A percentile compares a stretch with the other conserved stretches of the same genome.
These are phyloP conservation scores for Trichoderma erinaceum DNA, from an alignment of 495 filamentous ascomycete genomes.

Conservation along the genomic window DNA sequence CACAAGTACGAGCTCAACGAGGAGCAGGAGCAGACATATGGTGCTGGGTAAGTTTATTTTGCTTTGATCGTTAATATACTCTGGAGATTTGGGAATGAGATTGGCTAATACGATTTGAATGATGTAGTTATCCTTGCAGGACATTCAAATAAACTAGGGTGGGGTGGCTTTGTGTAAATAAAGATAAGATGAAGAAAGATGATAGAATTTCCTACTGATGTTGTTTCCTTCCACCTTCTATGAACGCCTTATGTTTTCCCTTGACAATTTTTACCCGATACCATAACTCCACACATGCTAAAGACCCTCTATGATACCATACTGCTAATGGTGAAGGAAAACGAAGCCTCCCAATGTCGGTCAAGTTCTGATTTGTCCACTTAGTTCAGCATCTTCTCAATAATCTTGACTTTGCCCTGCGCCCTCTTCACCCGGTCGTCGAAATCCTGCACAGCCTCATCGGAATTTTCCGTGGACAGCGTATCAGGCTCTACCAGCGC, in stretches of 20 bases:
- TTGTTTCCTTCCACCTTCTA: not conserved
- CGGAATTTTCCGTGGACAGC: constrained; percentile 68
- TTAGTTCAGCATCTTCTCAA: constrained; percentile 58
- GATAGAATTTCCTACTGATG: not conserved
- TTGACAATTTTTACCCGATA: not conserved
- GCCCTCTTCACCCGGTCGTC: constrained; percentile 79
- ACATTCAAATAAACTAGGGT: constrained; percentile 36
- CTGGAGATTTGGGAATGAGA: not conserved
- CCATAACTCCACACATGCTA: constrained; percentile 7
- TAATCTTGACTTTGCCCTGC: constrained; percentile 70
- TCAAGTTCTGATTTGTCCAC: not conserved
- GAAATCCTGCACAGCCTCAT: constrained; percentile 77
- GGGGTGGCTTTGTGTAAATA: constrained; percentile 21
- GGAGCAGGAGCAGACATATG: constrained; percentile 55
- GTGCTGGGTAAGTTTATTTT: constrained; percentile 45
- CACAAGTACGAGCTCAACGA: constrained; percentile 50
- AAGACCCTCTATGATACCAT: not conserved
- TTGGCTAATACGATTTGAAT: constrained; percentile 8
- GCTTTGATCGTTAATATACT: not conserved
- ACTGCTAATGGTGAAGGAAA: not conserved
- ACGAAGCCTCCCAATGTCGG: not conserved
- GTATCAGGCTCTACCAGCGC: constrained; percentile 76
- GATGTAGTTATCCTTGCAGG: constrained; percentile 41
- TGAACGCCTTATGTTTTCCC: not conserved
- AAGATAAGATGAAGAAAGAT: constrained; percentile 19